Evolutionary conservation across 257 asterid species (phyloP).

Genomic region (Prunella vulgaris): DNA sequence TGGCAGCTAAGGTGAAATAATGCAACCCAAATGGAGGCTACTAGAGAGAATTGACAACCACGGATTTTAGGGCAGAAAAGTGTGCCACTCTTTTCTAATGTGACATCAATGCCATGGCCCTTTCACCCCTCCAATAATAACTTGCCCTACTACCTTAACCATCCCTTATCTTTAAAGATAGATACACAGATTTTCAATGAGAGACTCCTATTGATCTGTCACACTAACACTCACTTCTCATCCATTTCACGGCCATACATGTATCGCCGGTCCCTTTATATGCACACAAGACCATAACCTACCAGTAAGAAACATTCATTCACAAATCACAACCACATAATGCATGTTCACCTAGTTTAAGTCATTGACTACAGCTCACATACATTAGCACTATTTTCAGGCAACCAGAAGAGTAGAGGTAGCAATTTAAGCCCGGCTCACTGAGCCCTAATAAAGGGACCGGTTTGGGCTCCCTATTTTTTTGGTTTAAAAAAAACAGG

Average conservation of each 20-base stretch:
- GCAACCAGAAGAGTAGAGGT: background rate
- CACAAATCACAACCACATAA: slow-evolving; percentile 6
- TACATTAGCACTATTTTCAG: slow-evolving; percentile 1
- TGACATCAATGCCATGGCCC: slow-evolving; percentile 42
- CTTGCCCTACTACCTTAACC: slow-evolving; percentile 27
- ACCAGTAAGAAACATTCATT: background rate
- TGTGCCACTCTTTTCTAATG: slow-evolving; percentile 31
- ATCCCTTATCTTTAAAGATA: slow-evolving; percentile 47
- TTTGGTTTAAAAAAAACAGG: background rate
- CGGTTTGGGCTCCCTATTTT: background rate
- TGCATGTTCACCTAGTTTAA: background rate
- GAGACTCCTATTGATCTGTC: slow-evolving; percentile 19
- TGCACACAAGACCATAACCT: slow-evolving; percentile 2
- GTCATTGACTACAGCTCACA: slow-evolving; percentile 8
- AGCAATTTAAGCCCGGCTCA: background rate
- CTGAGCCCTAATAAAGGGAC: background rate
- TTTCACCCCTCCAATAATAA: slow-evolving; percentile 33
- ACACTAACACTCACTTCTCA: slow-evolving; percentile 7
- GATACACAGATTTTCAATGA: slow-evolving; percentile 24
- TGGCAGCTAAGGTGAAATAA: slow-evolving; percentile 20
- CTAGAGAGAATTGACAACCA: slow-evolving; percentile 35
- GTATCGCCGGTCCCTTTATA: background rate
- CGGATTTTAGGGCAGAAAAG: slow-evolving; percentile 34
- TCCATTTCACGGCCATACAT: background rate
- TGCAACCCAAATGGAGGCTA: slow-evolving; percentile 26